Evolutionary conservation across 805 yeast genomes (phyloP), one percentile per base, ranked within the genome.

Genomic region (Naumovozyma castellii): DNA sequence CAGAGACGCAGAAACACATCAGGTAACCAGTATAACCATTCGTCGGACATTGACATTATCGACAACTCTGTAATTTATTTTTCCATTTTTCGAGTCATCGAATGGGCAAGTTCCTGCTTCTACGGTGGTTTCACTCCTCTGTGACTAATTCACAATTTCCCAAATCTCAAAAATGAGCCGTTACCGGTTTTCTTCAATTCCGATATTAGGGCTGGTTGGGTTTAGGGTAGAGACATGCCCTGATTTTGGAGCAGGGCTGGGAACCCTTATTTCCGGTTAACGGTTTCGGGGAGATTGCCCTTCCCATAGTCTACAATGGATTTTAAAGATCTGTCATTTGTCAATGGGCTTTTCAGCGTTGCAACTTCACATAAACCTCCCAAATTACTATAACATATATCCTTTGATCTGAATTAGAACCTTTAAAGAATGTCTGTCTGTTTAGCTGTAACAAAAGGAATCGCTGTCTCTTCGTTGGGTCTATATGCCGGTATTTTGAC

Each of bases 391-490:
- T n/a, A n/a, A n/a, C n/a, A n/a, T n/a, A n/a, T n/a, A n/a, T n/a
- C n/a, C n/a, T n/a, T n/a, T n/a, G n/a, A n/a, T n/a, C n/a, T 6
- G 27, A 22, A 10, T 22, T 22, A 22, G 9, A 22, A 22, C 10
- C 10, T 22, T 6, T 10, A 22, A 22, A 10, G 10, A 22, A 73
- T 73, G 78, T 76, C 76, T 32, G 67, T 67, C 44, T 75, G 80
- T 61, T 56, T 74, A 32, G 72, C 74, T 15, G 66, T 69, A 29
- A 74, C 78, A 43, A 82, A 82, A 55, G 57, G 78, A 36, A 60
- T 78, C 32, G 88, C 87, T 28, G 73, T 75, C 29, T 68, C 81
- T 3, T 73, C 87, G 9, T 59, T 82, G 36, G 92, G 90, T n/a
- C 54, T 81, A 43, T 68, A 77, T 49, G 65, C 83, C 3, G 73